These are phyloP conservation scores for Ramichloridium luteum DNA, from an alignment of 2,329 filamentous ascomycete genomes.

Conservation along the genomic window DNA sequence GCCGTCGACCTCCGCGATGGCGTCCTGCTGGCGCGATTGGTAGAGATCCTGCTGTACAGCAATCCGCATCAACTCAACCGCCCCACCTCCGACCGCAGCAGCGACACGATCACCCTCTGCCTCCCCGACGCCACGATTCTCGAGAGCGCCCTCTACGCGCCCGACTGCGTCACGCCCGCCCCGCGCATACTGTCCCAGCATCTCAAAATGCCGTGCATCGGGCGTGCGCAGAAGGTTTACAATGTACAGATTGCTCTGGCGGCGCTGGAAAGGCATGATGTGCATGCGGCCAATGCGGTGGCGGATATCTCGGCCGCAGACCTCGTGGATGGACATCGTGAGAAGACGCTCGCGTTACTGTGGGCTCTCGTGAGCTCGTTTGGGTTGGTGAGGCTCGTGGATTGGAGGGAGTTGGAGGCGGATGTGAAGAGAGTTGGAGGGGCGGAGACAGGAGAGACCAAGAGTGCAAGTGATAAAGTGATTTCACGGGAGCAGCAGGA, in stretches of 20 bases:
- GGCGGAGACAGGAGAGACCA: background rate
- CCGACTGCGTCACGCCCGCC: conserved; percentile 19
- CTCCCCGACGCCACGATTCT: conserved; percentile 35
- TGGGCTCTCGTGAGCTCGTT: conserved; percentile 48
- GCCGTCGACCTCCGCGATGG: conserved; percentile 52
- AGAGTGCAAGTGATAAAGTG: background rate
- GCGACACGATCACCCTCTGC: conserved; percentile 33
- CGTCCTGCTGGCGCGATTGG: conserved; percentile 45
- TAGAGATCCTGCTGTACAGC: conserved; percentile 42
- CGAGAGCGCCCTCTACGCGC: conserved; percentile 22
- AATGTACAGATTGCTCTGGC: conserved; percentile 48
- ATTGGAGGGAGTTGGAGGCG: conserved; percentile 41
- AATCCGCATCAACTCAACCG: conserved; percentile 1
- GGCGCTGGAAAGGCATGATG: conserved; percentile 36
- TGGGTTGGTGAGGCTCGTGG: conserved; percentile 42
- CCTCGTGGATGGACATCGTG: conserved; percentile 51
- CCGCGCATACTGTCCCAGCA: conserved; percentile 42
- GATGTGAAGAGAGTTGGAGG: conserved; percentile 26
- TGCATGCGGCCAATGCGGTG: conserved; percentile 30
- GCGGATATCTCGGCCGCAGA: conserved; percentile 41
- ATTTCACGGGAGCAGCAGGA: conserved; percentile 9
- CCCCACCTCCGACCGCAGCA: conserved; percentile 7
- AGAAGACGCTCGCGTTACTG: conserved; percentile 49
- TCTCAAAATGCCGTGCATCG: conserved; percentile 45
- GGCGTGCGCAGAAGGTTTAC: conserved; percentile 44